phyloP scores from a whole-genome alignment of 2,329 filamentous ascomycete genomes.

The Leptographium flavum region DNA sequence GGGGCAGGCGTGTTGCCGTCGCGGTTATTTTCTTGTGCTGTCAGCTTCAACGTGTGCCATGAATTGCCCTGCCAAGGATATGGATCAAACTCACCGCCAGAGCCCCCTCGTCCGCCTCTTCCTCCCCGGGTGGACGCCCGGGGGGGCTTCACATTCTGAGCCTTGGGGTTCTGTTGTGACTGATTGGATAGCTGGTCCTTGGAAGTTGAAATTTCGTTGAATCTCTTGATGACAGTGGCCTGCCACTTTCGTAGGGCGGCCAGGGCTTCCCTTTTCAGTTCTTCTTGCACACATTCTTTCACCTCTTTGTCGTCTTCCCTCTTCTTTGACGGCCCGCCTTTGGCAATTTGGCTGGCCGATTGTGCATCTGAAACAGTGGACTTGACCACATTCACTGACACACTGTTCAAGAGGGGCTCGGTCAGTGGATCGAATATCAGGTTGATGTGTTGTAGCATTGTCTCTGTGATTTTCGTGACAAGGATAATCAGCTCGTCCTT shows the following conservation, averaged over 20 bases:
- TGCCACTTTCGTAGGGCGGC: slow-evolving; percentile 73
- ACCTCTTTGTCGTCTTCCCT: slow-evolving; percentile 40
- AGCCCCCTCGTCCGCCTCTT: neutral
- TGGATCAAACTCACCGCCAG: neutral
- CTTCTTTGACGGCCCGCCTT: slow-evolving; percentile 7
- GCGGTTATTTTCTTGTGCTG: neutral
- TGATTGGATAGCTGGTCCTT: slow-evolving; percentile 22
- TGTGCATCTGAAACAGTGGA: neutral
- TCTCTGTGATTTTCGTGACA: slow-evolving; percentile 36
- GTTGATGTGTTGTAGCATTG: slow-evolving; percentile 37
- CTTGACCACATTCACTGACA: neutral
- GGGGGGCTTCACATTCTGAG: neutral
- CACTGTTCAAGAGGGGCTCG: slow-evolving; percentile 9
- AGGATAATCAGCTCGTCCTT: slow-evolving; percentile 37
- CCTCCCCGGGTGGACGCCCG: neutral
- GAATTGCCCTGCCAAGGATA: neutral
- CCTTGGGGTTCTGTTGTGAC: slow-evolving; percentile 11
- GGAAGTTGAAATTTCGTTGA: slow-evolving; percentile 51
- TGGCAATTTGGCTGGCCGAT: neutral
- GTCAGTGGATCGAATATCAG: slow-evolving; percentile 29
- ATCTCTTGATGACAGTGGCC: slow-evolving; percentile 49
- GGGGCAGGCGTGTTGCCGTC: slow-evolving; percentile 9
- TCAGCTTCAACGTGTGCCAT: neutral
- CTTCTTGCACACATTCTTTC: slow-evolving; percentile 34
- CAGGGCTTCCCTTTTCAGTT: slow-evolving; percentile 56